Percentiles rank a stretch among this genome's conserved stretches.
Evolutionary conservation across 495 filamentous ascomycete genomes (phyloP).

Genomic region (Peziza echinospora): DNA sequence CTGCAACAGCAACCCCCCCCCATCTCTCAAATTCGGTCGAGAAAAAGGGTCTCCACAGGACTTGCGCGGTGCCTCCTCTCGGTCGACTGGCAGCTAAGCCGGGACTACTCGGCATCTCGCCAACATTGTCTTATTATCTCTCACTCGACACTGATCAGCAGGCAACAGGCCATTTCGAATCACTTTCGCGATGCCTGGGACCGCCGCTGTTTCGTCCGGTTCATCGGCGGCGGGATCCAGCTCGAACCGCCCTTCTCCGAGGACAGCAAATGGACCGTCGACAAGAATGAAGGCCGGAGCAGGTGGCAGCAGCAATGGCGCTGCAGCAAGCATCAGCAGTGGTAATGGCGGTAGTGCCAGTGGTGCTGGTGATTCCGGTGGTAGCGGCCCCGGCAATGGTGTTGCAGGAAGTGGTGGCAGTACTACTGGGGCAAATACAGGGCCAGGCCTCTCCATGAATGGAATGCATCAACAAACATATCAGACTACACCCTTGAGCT

Average conservation of each 20-base stretch:
- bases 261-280: constrained; percentile 11
- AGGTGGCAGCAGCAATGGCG: constrained; percentile 7
- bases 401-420: no score
- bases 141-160: neutral
- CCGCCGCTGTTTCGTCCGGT: constrained; percentile 13
- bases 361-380: no score
- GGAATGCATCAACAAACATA: constrained; percentile 9
- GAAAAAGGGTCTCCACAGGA: neutral
- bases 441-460: constrained; percentile 12
- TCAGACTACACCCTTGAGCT: constrained; percentile 36
- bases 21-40: no score
- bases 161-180: neutral
- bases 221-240: constrained; percentile 20
- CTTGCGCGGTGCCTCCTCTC: neutral
- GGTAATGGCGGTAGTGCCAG: no score
- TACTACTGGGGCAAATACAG: no score
- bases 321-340: constrained; percentile 7
- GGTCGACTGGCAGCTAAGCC: neutral
- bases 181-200: neutral
- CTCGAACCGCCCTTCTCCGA: constrained; percentile 17
- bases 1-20: no score
- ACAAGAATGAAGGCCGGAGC: constrained; percentile 19
- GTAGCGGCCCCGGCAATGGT: no score
- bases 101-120: neutral
- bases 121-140: neutral